Evolutionary conservation across 208 protist species (phyloP).

Genomic region (Acanthamoeba royreba): DNA sequence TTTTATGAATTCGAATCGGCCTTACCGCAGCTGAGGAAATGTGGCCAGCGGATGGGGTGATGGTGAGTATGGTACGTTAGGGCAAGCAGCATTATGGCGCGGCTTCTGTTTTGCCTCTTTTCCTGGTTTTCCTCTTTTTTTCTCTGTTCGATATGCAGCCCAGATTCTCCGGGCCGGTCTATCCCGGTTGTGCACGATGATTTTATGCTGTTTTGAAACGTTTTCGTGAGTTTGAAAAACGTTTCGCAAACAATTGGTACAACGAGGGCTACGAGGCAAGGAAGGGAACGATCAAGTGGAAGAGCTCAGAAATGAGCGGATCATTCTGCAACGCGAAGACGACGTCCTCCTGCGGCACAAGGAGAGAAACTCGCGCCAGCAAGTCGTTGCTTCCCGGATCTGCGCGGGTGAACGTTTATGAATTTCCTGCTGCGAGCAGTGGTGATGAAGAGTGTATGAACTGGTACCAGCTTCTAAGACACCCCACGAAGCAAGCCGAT

Average conservation of each 20-base stretch:
- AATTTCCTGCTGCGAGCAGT: too few species aligned
- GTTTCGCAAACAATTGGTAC: too few species aligned
- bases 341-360: neutral
- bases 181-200: neutral
- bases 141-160: neutral
- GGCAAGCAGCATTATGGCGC: too few species aligned
- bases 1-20: too few species aligned
- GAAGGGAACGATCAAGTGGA: conserved; percentile 1
- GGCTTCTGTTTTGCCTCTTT: neutral
- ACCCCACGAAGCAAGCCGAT: neutral
- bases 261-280: too few species aligned
- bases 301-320: neutral
- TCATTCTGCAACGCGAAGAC: neutral
- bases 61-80: too few species aligned
- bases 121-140: neutral
- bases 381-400: neutral
- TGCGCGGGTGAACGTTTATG: neutral
- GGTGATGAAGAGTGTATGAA: neutral
- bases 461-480: neutral
- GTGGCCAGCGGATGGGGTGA: too few species aligned
- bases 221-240: neutral
- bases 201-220: neutral
- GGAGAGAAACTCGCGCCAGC: neutral
- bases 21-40: too few species aligned
- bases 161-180: neutral